A percentile compares a stretch with the other conserved stretches of the same genome.
Evolutionary conservation across 306 rosid species (phyloP).

Genomic region (Prunus armeniaca): DNA sequence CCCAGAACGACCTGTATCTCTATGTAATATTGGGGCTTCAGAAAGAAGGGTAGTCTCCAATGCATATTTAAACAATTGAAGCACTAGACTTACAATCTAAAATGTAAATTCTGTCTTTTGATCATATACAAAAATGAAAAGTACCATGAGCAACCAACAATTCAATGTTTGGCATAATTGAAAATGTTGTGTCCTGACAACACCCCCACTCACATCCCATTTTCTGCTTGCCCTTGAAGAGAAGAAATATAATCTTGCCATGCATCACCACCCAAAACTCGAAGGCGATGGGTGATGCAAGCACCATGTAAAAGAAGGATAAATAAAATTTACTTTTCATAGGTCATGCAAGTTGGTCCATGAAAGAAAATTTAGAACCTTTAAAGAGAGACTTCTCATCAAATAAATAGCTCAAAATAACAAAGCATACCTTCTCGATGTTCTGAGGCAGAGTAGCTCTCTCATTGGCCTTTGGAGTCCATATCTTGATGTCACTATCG

Average conservation of each 20-base stretch:
- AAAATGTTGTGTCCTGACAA: neutral
- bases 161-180: neutral
- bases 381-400: neutral
- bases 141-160: neutral
- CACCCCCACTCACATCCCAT: slow-evolving; percentile 7
- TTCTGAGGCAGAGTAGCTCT: slow-evolving; percentile 71
- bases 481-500: slow-evolving; percentile 75
- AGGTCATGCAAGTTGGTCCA: neutral
- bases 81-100: neutral
- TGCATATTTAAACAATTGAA: neutral
- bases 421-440: slow-evolving; percentile 60
- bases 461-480: slow-evolving; percentile 89
- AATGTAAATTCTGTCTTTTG: neutral
- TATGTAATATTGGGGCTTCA: neutral
- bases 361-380: neutral
- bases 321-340: neutral
- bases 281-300: neutral
- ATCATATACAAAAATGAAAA: neutral
- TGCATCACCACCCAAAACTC: neutral
- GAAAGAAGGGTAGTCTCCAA: neutral
- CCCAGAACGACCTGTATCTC: neutral
- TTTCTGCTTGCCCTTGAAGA: neutral
- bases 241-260: neutral
- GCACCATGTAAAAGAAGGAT: neutral
- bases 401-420: slow-evolving; percentile 27